phyloP scores from a whole-genome alignment of 495 filamentous ascomycete species.

The Astrothelium subdiscretum region DNA sequence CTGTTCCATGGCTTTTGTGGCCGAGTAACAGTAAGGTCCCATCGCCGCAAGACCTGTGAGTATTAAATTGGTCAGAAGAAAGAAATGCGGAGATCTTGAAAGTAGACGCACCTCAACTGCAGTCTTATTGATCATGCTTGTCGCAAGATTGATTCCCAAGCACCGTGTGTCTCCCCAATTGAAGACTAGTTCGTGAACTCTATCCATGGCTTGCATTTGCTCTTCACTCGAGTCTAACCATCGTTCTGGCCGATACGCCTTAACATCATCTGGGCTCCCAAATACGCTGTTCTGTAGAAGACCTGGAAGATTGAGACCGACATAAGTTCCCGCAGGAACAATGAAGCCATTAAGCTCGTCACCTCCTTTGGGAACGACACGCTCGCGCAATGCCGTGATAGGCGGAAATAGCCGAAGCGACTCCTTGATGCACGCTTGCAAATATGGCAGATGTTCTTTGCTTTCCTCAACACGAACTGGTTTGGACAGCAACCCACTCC shows the following conservation, averaged over 20 bases:
- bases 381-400: not conserved
- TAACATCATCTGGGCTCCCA: not conserved
- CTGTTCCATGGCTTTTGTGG: not conserved
- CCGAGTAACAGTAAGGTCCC: not conserved
- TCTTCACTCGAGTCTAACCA: not conserved
- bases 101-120: not conserved
- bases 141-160: not conserved
- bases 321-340: not conserved
- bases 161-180: not conserved
- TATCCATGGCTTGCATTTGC: not conserved
- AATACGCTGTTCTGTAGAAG: not conserved
- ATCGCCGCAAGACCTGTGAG: not conserved
- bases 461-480: too few species aligned
- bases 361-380: not conserved
- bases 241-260: not conserved
- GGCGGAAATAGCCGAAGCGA: conserved; percentile 28
- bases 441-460: conserved; percentile 33
- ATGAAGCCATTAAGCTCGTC: not conserved
- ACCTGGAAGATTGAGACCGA: not conserved
- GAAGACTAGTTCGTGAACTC: not conserved
- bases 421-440: conserved; percentile 38
- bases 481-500: too few species aligned
- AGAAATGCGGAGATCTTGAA: not conserved
- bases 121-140: not conserved
- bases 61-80: too few species aligned